These are phyloP conservation scores for Darksidea phi DNA, from an alignment of 495 filamentous ascomycete genomes.

Conservation along the genomic window DNA sequence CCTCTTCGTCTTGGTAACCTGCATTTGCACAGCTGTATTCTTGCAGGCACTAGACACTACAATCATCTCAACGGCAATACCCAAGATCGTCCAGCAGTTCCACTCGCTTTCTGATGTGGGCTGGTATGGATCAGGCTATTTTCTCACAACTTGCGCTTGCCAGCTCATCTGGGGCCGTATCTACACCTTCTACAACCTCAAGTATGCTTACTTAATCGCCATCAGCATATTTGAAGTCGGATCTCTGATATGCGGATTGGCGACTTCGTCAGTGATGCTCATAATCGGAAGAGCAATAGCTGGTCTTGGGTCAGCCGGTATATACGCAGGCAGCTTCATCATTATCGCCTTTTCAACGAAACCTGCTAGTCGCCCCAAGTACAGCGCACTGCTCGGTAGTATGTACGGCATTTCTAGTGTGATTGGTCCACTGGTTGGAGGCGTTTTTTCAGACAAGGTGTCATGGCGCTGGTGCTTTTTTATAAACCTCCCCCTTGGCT, in stretches of 20 bases:
- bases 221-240: slow-evolving; percentile 35
- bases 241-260: slow-evolving; percentile 28
- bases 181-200: slow-evolving; percentile 43
- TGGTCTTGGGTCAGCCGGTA: slow-evolving; percentile 36
- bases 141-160: slow-evolving; percentile 62
- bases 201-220: slow-evolving; percentile 41
- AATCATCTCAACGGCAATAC: slow-evolving; percentile 81
- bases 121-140: slow-evolving; percentile 71
- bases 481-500: slow-evolving; percentile 55
- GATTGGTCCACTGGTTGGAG: slow-evolving; percentile 52
- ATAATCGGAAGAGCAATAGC: slow-evolving; percentile 37
- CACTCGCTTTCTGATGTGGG: slow-evolving; percentile 70
- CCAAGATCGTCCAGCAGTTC: slow-evolving; percentile 76
- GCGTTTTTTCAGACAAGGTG: slow-evolving; percentile 48
- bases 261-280: slow-evolving; percentile 29
- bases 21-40: slow-evolving; percentile 34
- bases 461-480: slow-evolving; percentile 58
- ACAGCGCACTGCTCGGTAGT: slow-evolving; percentile 46
- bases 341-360: slow-evolving; percentile 40
- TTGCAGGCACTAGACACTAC: slow-evolving; percentile 55
- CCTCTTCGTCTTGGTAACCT: slow-evolving; percentile 10
- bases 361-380: slow-evolving; percentile 43
- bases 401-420: slow-evolving; percentile 47
- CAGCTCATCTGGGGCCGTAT: slow-evolving; percentile 44
- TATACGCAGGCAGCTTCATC: slow-evolving; percentile 36